A percentile compares a stretch with the other conserved stretches of the same genome.
phyloP scores from a whole-genome alignment of 345 rosid species.

The Gossypium thurberi region DNA sequence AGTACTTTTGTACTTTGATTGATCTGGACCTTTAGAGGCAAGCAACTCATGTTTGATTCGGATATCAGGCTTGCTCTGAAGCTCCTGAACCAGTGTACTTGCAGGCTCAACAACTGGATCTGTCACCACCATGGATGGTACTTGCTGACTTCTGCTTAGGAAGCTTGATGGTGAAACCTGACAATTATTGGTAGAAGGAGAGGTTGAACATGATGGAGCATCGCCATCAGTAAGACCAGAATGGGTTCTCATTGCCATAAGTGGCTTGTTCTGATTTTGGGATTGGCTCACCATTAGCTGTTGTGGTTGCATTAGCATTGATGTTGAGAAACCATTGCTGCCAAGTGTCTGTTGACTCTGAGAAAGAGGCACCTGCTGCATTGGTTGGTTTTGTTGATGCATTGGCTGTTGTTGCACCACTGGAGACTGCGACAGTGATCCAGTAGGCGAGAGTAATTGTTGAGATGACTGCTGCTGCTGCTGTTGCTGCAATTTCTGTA shows the following conservation, averaged over 20 bases:
- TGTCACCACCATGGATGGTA: constrained; percentile 42
- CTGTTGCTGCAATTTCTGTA: constrained; percentile 63
- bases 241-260: constrained; percentile 43
- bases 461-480: constrained; percentile 43
- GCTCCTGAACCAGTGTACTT: constrained; percentile 54
- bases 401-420: constrained; percentile 50
- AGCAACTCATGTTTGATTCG: constrained; percentile 54
- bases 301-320: constrained; percentile 52
- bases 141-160: constrained; percentile 58
- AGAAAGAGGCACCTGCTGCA: constrained; percentile 41
- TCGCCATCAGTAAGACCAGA: constrained; percentile 82
- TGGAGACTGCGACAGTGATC: constrained; percentile 64
- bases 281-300: constrained; percentile 49
- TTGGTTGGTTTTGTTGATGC: constrained; percentile 46
- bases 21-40: constrained; percentile 46
- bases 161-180: constrained; percentile 62
- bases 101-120: constrained; percentile 54
- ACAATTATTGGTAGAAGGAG: constrained; percentile 89
- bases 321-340: constrained; percentile 49
- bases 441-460: constrained; percentile 48
- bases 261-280: constrained; percentile 48
- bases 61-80: constrained; percentile 55
- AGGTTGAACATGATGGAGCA: constrained; percentile 92
- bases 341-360: constrained; percentile 56
- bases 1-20: constrained; percentile 55